Evolutionary conservation across 257 asterid species (phyloP), one percentile per base, ranked within the genome.

Genomic region (Plantago elongata): DNA sequence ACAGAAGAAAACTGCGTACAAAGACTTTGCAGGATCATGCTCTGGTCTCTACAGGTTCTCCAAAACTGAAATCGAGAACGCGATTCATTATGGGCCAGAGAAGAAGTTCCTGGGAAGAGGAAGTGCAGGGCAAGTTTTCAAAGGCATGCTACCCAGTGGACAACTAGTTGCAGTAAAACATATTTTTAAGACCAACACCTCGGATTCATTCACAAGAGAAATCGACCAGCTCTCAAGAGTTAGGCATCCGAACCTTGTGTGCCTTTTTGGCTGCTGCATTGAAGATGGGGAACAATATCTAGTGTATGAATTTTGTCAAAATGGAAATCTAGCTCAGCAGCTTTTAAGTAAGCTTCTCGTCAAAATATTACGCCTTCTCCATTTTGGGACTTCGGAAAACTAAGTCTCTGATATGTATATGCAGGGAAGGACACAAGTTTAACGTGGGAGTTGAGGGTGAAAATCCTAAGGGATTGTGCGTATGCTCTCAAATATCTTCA

Each of bases 61-160:
- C 0, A 78, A 77, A 70, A 77, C 83, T 13, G 96, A 89, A 78
- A 80, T 89, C 13, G 81, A 80, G 57, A 82, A 76, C 0, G 94
- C 95, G 3, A 77, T 86, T 2, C 75, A 74, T 69, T 76, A 75
- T 42, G 74, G 77, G 0, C 51, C 44, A 2, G 87, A 78, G 65
- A 86, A 75, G 77, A 74, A 64, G 61, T 79, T 69, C 72, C 78
- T 86, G 0, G 96, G 94, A 59, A 79, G 90, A n/a, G 96, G 96
- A 45, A 86, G 96, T 61, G 90, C 96, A 9, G 95, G 96, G 58
- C 63, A 65, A 54, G 96, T 89, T 9, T 89, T 67, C 78, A 83
- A 84, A 63, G 95, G 95, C 52, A 67, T 84, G 76, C 80, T 89
- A 34, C 96, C 95, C 0, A 89, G 95, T 27, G 96, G 96, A 64